A percentile compares a stretch with the other conserved stretches of the same genome.
These are phyloP conservation scores for Ceratobasidium sp. DNA, from an alignment of 1,284 basidiomycete genomes.

Conservation along the genomic window DNA sequence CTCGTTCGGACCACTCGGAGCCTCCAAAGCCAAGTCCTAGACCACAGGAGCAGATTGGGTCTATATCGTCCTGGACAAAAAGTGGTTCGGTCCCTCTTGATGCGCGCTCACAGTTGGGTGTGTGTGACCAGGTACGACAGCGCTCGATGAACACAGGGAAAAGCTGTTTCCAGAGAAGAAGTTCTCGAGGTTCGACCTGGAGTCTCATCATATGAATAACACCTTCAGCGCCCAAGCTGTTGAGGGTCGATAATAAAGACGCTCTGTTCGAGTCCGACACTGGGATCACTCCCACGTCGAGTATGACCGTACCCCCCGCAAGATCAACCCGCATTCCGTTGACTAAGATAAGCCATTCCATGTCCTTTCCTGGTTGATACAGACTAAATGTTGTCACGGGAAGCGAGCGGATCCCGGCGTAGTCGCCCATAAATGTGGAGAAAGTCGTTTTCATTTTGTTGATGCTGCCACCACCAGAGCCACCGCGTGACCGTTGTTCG, in stretches of 20 bases:
- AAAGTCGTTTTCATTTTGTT: constrained; percentile 50
- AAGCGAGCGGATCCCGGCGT: constrained; percentile 46
- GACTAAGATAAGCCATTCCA: constrained; percentile 57
- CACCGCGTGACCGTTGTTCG: constrained; percentile 47
- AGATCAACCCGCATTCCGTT: constrained; percentile 60
- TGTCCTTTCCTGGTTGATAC: constrained; percentile 49
- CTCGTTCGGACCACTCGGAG: background rate
- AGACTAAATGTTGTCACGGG: constrained; percentile 50
- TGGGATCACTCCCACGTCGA: constrained; percentile 60
- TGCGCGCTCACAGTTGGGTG: background rate
- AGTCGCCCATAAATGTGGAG: constrained; percentile 50
- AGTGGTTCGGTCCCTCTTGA: background rate
- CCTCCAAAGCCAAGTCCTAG: constrained; percentile 7
- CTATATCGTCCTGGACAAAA: background rate
- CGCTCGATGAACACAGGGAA: background rate
- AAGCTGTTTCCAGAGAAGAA: background rate
- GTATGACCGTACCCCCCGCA: constrained; percentile 58
- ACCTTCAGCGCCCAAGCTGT: background rate
- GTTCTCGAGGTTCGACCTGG: background rate
- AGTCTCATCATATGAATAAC: no score
- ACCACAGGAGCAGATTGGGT: constrained; percentile 1
- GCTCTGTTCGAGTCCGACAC: constrained; percentile 46
- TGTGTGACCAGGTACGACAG: constrained; percentile 8
- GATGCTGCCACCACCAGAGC: constrained; percentile 36
- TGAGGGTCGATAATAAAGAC: background rate